Conservation (phyloP, 495 filamentous ascomycete genomes). For the Podospora bellae-mahoneyi region DNA sequence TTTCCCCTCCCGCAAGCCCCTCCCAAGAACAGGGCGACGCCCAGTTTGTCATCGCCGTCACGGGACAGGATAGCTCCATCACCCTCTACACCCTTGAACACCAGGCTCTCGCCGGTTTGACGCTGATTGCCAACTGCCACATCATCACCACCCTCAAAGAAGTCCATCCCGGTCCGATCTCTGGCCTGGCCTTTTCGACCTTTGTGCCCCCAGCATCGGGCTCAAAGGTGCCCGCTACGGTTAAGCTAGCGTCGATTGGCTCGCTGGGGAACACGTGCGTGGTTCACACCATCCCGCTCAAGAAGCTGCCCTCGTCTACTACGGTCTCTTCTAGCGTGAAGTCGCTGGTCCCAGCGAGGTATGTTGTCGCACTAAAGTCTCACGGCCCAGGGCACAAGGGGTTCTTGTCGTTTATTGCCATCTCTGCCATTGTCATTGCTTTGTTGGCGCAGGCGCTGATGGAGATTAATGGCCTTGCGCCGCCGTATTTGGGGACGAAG, state of each 20-base stretch:
- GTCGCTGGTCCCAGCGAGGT: slow-evolving; percentile 53
- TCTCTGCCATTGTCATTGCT: slow-evolving; percentile 54
- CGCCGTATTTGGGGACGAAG: slow-evolving; percentile 52
- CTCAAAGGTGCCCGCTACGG: slow-evolving; percentile 39
- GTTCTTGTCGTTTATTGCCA: slow-evolving; percentile 47
- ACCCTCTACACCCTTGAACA: slow-evolving; percentile 70
- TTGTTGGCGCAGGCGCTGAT: slow-evolving; percentile 63
- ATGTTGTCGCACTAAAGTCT: slow-evolving; percentile 63
- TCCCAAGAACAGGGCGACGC: slow-evolving; percentile 50
- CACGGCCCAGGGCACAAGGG: slow-evolving; percentile 45
- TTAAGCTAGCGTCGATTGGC: slow-evolving; percentile 76
- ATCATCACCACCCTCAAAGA: slow-evolving; percentile 61
- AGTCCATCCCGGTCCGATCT: slow-evolving; percentile 83
- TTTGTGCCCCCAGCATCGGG: slow-evolving; percentile 55
- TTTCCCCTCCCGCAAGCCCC: slow-evolving; percentile 51
- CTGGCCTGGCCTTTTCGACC: slow-evolving; percentile 73
- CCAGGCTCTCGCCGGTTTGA: slow-evolving; percentile 39
- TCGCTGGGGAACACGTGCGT: slow-evolving; percentile 81
- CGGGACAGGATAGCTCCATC: slow-evolving; percentile 79
- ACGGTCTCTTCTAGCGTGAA: slow-evolving; percentile 41
- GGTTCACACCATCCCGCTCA: slow-evolving; percentile 78
- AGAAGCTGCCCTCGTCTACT: slow-evolving; percentile 33
- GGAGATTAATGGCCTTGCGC: slow-evolving; percentile 60
- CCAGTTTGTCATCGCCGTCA: slow-evolving; percentile 77
- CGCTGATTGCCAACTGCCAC: slow-evolving; percentile 55